Percentiles rank a stretch among this genome's conserved stretches.
Evolutionary conservation across 441 rosid genomes (phyloP).

Genomic region (Mallotus repandus): DNA sequence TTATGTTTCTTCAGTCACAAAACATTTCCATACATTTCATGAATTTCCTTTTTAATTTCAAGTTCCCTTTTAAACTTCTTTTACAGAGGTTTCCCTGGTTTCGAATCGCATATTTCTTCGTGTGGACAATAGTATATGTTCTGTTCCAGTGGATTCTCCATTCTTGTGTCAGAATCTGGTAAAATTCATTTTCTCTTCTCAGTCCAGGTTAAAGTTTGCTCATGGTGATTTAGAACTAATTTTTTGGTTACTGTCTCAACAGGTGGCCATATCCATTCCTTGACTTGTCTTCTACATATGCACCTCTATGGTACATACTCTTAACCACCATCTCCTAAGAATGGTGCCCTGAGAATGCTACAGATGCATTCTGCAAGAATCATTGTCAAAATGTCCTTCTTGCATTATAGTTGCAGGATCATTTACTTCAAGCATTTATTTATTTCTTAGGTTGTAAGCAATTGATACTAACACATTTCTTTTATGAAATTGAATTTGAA

Average conservation of each 20-base stretch:
- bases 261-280: constrained; percentile 99
- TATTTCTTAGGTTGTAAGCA: neutral
- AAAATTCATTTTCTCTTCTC: constrained; percentile 19
- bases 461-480: neutral
- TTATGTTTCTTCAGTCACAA: neutral
- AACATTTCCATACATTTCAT: constrained; percentile 13
- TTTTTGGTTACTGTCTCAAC: constrained; percentile 21
- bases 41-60: neutral
- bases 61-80: neutral
- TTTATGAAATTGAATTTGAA: constrained; percentile 29
- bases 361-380: neutral
- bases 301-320: constrained; percentile 78
- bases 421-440: neutral
- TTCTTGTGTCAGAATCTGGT: constrained; percentile 66
- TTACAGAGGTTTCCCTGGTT: constrained; percentile 86
- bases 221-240: neutral
- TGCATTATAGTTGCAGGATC: neutral
- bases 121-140: constrained; percentile 79
- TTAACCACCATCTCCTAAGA: neutral
- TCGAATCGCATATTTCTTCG: constrained; percentile 86
- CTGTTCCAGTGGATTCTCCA: constrained; percentile 86
- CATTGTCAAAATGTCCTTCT: neutral
- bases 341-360: no score
- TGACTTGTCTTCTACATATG: constrained; percentile 78
- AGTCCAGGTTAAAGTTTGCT: neutral